Percentiles rank a stretch among this genome's conserved stretches.
phyloP scores from a whole-genome alignment of 2,329 filamentous ascomycete species.

The Macrophomina phaseolina region DNA sequence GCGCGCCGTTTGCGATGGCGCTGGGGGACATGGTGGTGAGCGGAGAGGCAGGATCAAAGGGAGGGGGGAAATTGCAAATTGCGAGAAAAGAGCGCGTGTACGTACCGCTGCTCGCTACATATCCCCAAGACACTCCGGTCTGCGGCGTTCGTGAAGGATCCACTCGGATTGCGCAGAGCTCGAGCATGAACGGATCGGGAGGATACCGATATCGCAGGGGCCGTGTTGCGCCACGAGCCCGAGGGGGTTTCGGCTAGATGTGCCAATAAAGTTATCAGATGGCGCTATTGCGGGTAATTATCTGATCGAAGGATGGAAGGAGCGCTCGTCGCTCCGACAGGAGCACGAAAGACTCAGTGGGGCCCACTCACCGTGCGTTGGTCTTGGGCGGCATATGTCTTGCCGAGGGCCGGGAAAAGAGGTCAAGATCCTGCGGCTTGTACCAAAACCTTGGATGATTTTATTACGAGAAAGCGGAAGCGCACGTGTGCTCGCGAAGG shows the following conservation, averaged over 20 bases:
- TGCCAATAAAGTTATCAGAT: slow-evolving; percentile 25
- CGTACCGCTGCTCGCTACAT: not conserved
- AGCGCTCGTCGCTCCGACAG: no score
- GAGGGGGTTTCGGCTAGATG: not conserved
- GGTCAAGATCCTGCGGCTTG: no score
- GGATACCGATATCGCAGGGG: slow-evolving; percentile 11
- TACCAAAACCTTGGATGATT: no score
- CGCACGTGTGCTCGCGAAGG: no score
- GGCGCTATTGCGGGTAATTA: slow-evolving; percentile 17
- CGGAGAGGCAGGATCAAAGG: not conserved
- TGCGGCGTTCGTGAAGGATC: not conserved
- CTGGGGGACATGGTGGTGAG: not conserved
- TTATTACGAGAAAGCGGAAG: no score
- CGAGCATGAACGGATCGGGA: not conserved
- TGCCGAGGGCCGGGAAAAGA: no score
- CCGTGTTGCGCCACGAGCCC: not conserved
- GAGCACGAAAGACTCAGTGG: not conserved
- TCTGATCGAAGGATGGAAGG: not conserved
- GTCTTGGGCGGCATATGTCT: no score
- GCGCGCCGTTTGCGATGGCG: slow-evolving; percentile 2
- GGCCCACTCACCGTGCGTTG: not conserved
- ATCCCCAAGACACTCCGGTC: not conserved
- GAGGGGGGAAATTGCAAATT: not conserved
- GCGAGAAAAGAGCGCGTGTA: not conserved
- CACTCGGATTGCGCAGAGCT: not conserved